Conservation (phyloP, 2,329 filamentous ascomycete genomes). For the Colletotrichum horii region DNA sequence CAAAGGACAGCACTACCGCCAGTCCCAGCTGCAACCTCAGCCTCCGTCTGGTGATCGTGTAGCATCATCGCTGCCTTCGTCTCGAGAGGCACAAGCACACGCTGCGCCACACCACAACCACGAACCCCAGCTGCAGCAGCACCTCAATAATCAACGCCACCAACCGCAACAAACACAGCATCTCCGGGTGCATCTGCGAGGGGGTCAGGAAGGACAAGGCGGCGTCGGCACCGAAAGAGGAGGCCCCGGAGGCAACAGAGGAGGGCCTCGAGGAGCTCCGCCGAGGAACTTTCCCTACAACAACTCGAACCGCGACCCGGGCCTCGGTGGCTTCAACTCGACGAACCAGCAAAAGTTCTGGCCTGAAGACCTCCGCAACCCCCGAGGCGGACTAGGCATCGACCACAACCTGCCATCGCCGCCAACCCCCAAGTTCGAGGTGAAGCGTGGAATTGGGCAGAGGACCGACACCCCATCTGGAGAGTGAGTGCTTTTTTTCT, state of each 20-base stretch:
- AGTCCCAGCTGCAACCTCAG: background rate
- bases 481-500: background rate
- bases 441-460: background rate
- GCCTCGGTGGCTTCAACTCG: background rate
- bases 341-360: constrained; percentile 8
- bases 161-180: background rate
- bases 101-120: background rate
- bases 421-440: background rate
- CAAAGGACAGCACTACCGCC: background rate
- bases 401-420: background rate
- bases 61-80: background rate
- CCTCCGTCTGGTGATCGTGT: background rate
- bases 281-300: background rate
- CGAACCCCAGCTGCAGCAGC: background rate
- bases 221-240: background rate
- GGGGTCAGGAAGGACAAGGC: background rate
- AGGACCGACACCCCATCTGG: background rate
- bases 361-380: constrained; percentile 12
- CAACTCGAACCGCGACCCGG: background rate
- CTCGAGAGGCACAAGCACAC: background rate
- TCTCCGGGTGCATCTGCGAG: background rate
- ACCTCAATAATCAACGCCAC: background rate
- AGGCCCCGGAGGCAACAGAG: background rate
- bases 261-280: background rate
- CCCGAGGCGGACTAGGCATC: constrained; percentile 3